These are phyloP conservation scores for Pharnaceum exiguum DNA, from an alignment of 148 eudicot species.

Conservation along the genomic window DNA sequence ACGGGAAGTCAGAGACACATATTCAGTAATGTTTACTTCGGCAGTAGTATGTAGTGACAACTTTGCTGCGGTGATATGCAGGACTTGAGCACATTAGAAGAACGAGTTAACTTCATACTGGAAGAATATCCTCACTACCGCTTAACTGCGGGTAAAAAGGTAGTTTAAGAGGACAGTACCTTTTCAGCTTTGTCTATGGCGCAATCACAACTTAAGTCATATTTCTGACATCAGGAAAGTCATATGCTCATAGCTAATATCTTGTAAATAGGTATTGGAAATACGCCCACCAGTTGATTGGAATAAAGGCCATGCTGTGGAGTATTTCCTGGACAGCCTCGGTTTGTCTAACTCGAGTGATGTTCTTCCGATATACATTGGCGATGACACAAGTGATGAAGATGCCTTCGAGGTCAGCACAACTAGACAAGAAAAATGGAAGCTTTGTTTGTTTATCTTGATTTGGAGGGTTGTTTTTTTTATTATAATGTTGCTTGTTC, in stretches of 20 bases:
- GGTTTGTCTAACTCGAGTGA: slow-evolving; percentile 32
- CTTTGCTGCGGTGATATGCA: slow-evolving; percentile 12
- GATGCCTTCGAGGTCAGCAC: slow-evolving; percentile 70
- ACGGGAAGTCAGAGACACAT: background rate
- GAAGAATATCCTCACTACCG: slow-evolving; percentile 39
- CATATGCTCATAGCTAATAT: background rate
- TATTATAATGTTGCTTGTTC: background rate
- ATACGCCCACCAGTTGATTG: slow-evolving; percentile 57
- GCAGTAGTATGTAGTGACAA: too few relatives aligned
- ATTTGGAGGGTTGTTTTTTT: too few relatives aligned
- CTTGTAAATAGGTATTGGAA: slow-evolving; percentile 46
- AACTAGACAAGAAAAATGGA: too few relatives aligned
- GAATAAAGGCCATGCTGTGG: slow-evolving; percentile 68
- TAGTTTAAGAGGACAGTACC: slow-evolving; percentile 9
- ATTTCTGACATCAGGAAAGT: background rate
- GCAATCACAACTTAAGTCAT: background rate
- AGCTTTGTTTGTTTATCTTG: background rate
- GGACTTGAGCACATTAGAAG: slow-evolving; percentile 36
- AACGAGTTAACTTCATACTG: slow-evolving; percentile 26
- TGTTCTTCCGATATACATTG: slow-evolving; percentile 60
- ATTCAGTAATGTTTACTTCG: too few relatives aligned
- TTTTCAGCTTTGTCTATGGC: background rate
- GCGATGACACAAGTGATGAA: slow-evolving; percentile 72
- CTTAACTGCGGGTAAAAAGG: slow-evolving; percentile 50
- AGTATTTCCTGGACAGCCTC: slow-evolving; percentile 50